Conservation (phyloP, 2,329 filamentous ascomycete genomes). For the Trichoderma koningiopsis region DNA sequence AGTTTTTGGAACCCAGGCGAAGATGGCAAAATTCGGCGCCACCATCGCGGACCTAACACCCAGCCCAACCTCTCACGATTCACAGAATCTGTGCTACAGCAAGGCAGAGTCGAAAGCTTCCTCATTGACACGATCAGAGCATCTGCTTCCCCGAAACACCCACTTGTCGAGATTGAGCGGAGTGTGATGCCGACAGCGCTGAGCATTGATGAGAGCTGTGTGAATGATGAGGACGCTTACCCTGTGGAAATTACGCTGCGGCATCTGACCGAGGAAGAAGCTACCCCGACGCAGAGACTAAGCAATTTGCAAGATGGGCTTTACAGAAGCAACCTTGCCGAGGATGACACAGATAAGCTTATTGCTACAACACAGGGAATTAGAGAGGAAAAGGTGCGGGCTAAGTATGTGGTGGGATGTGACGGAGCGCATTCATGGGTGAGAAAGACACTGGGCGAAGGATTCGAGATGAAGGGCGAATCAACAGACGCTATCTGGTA, state of each 20-base stretch:
- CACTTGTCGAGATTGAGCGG: conserved; percentile 56
- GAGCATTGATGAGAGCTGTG: conserved; percentile 53
- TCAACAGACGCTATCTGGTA: conserved; percentile 54
- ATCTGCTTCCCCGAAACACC: conserved; percentile 44
- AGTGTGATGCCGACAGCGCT: conserved; percentile 60
- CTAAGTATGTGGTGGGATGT: conserved; percentile 66
- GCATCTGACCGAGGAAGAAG: conserved; percentile 60
- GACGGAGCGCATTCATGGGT: conserved; percentile 71
- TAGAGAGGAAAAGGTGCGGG: conserved; percentile 37
- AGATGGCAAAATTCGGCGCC: conserved; percentile 58
- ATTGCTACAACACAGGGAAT: conserved; percentile 34
- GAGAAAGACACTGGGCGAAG: conserved; percentile 54
- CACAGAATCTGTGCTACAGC: conserved; percentile 68
- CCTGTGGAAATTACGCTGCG: conserved; percentile 63
- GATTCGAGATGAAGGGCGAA: conserved; percentile 57
- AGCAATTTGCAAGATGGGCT: conserved; percentile 51
- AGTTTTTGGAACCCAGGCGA: conserved; percentile 62
- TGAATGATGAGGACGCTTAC: conserved; percentile 55
- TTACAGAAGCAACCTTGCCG: conserved; percentile 60
- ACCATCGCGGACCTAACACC: conserved; percentile 64
- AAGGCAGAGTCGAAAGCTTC: conserved; percentile 70
- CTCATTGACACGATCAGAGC: conserved; percentile 63
- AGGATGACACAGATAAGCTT: conserved; percentile 60
- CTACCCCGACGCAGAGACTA: conserved; percentile 47
- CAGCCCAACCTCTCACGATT: conserved; percentile 63